Evolutionary conservation across 345 rosid genomes (phyloP).

Genomic region (Corchorus olitorius): DNA sequence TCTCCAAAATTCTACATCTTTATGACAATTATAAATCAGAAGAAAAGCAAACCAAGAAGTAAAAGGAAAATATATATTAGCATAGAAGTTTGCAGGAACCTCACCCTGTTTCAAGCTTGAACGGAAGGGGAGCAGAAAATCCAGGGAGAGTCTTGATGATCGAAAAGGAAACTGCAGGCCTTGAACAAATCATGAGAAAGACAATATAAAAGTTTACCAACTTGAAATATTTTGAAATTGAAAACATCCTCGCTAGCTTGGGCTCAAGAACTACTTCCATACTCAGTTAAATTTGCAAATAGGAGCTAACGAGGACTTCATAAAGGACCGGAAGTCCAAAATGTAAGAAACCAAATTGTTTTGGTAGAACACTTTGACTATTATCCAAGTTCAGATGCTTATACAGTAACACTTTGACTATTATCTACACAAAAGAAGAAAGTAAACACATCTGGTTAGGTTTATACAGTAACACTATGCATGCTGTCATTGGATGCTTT

Average conservation of each 20-base stretch:
- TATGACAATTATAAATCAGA: background rate
- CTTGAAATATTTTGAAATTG: background rate
- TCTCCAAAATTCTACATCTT: too few relatives aligned
- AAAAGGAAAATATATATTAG: background rate
- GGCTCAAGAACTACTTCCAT: background rate
- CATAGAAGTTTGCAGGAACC: background rate
- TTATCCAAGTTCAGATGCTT: too few relatives aligned
- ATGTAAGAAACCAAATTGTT: too few relatives aligned
- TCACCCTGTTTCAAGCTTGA: slow-evolving; percentile 59
- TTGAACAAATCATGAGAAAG: background rate
- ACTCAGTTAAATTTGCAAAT: background rate
- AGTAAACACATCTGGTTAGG: too few relatives aligned
- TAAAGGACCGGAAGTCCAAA: too few relatives aligned
- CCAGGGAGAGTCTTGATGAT: slow-evolving; percentile 43
- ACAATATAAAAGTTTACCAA: background rate
- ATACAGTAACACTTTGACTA: too few relatives aligned
- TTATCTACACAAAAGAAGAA: too few relatives aligned
- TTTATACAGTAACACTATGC: too few relatives aligned
- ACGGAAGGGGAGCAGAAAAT: slow-evolving; percentile 47
- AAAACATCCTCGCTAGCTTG: background rate
- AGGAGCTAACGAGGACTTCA: background rate
- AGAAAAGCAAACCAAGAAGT: background rate
- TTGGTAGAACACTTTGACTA: too few relatives aligned
- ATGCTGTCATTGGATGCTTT: too few relatives aligned
- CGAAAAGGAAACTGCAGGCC: slow-evolving; percentile 23